phyloP scores from a whole-genome alignment of 805 yeast genomes.

The Sungouiozyma ichnusensis region DNA sequence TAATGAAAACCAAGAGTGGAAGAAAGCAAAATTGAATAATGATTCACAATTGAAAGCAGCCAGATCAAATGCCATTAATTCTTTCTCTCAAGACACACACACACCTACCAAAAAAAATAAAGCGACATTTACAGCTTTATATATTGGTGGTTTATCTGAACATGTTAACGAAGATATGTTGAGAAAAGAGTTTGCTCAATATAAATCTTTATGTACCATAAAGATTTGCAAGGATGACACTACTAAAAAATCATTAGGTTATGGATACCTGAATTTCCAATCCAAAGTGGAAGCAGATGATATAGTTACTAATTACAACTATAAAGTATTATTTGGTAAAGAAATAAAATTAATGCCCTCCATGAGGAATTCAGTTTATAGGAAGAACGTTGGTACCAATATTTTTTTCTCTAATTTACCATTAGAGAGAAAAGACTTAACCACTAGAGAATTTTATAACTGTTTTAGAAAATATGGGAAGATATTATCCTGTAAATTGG shows the following conservation, averaged over 20 bases:
- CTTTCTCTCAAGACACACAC: too few species aligned
- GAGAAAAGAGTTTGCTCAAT: conserved; percentile 33
- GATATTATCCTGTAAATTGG: conserved; percentile 34
- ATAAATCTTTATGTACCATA: conserved; percentile 41
- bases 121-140: conserved; percentile 30
- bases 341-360: conserved; percentile 51
- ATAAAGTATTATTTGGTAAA: conserved; percentile 30
- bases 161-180: conserved; percentile 41
- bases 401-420: conserved; percentile 42
- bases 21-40: too few species aligned
- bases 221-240: conserved; percentile 50
- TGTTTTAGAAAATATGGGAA: conserved; percentile 40
- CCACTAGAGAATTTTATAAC: conserved; percentile 41
- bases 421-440: conserved; percentile 23
- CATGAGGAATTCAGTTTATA: conserved; percentile 33
- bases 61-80: too few species aligned
- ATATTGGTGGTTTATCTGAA: conserved; percentile 52
- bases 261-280: conserved; percentile 61
- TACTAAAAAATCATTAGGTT: conserved; percentile 49
- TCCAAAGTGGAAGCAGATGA: conserved; percentile 39
- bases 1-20: too few species aligned
- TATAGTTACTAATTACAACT: conserved; percentile 52
- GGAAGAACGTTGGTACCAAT: conserved; percentile 42
- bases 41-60: too few species aligned
- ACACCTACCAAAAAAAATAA: too few species aligned